phyloP scores from a whole-genome alignment of 2,329 filamentous ascomycete species.

The Colletotrichum echinochloae region DNA sequence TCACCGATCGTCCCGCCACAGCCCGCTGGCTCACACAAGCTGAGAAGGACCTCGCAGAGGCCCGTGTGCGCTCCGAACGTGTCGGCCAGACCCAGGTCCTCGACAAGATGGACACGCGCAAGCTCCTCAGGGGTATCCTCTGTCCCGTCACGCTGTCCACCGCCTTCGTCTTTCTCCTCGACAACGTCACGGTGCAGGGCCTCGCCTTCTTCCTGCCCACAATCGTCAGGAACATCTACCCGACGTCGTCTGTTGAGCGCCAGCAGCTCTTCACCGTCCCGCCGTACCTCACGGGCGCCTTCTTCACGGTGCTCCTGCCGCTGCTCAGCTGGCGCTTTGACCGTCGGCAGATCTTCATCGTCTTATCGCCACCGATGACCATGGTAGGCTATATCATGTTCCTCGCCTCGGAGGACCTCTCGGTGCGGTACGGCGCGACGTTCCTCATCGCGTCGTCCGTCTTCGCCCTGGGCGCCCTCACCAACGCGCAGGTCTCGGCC shows the following conservation, averaged over 20 bases:
- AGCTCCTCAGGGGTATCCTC: slow-evolving; percentile 69
- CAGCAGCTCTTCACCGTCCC: slow-evolving; percentile 75
- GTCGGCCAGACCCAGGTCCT: slow-evolving; percentile 70
- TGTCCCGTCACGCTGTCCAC: slow-evolving; percentile 68
- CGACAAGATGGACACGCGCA: slow-evolving; percentile 69
- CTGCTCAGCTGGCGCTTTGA: slow-evolving; percentile 69
- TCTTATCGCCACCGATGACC: slow-evolving; percentile 65
- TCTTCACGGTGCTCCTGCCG: slow-evolving; percentile 69
- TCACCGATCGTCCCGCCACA: slow-evolving; percentile 75
- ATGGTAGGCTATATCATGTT: slow-evolving; percentile 76
- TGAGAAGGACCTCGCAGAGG: slow-evolving; percentile 72
- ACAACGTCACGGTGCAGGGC: slow-evolving; percentile 76
- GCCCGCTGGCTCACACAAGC: slow-evolving; percentile 73
- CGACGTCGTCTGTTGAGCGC: slow-evolving; percentile 64
- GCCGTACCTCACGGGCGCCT: slow-evolving; percentile 71
- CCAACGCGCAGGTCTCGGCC: slow-evolving; percentile 71
- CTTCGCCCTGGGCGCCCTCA: slow-evolving; percentile 71
- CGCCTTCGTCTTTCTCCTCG: slow-evolving; percentile 69
- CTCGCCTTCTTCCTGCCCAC: slow-evolving; percentile 75
- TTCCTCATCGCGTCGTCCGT: slow-evolving; percentile 72
- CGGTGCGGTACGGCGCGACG: slow-evolving; percentile 71
- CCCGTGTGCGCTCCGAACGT: slow-evolving; percentile 70
- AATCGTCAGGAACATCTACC: slow-evolving; percentile 74
- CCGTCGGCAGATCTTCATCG: slow-evolving; percentile 66
- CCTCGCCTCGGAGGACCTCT: slow-evolving; percentile 59